A percentile compares a stretch with the other conserved stretches of the same genome.
These are phyloP conservation scores for Isatis lusitanica DNA, from an alignment of 441 rosid species.

Conservation along the genomic window DNA sequence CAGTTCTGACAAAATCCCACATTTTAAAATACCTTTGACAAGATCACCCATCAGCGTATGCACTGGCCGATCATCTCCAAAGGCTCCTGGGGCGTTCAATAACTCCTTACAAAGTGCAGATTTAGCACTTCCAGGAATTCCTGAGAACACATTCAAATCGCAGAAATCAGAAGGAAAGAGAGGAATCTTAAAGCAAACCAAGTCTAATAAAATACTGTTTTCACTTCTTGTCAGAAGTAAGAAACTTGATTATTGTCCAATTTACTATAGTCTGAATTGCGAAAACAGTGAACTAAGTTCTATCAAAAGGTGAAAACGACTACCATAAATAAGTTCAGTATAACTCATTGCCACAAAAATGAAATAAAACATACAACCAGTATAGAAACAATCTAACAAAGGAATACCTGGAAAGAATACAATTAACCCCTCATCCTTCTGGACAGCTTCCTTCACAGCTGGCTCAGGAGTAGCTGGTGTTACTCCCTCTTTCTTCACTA, in stretches of 20 bases:
- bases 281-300: not conserved
- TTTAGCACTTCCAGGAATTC: slow-evolving; percentile 97
- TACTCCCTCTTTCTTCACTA: slow-evolving; percentile 51
- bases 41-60: slow-evolving; percentile 95
- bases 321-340: not conserved
- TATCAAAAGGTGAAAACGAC: not conserved
- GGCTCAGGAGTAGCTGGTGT: slow-evolving; percentile 50
- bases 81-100: slow-evolving; percentile 61
- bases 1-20: not conserved
- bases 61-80: slow-evolving; percentile 83
- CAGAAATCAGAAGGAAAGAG: not conserved
- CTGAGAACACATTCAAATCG: slow-evolving; percentile 38
- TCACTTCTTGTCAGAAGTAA: slow-evolving; percentile 5
- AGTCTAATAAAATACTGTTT: not conserved
- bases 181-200: not conserved
- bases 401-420: slow-evolving; percentile 91
- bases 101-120: slow-evolving; percentile 94
- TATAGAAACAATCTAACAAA: not conserved
- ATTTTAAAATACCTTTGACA: slow-evolving; percentile 61
- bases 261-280: not conserved
- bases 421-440: slow-evolving; percentile 73
- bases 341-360: slow-evolving; percentile 1
- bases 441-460: slow-evolving; percentile 53
- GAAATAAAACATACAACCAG: not conserved
- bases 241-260: not conserved